phyloP scores from a whole-genome alignment of 2,329 filamentous ascomycete genomes.

The Anthostomella pinea region DNA sequence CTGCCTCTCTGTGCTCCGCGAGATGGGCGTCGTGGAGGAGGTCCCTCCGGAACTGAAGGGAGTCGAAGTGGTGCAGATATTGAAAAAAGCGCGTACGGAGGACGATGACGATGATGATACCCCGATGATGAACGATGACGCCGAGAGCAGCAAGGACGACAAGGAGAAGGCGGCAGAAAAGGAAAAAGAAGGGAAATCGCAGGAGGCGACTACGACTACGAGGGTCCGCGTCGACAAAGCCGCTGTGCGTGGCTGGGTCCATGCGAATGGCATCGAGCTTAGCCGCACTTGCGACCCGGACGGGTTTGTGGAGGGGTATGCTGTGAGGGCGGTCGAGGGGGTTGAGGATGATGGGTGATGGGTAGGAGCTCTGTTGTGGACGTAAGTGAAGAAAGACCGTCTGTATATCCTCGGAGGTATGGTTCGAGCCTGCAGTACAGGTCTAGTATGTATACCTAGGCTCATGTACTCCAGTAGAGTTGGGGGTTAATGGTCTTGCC shows the following conservation, averaged over 20 bases:
- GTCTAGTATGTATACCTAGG: too few species aligned
- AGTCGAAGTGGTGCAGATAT: conserved; percentile 59
- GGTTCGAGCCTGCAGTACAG: too few species aligned
- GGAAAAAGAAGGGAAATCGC: too few species aligned
- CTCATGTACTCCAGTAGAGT: too few species aligned
- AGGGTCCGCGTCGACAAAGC: conserved; percentile 53
- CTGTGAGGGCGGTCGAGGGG: conserved; percentile 41
- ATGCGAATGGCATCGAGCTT: conserved; percentile 59
- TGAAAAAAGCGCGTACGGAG: too few species aligned
- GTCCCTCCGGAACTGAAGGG: conserved; percentile 55
- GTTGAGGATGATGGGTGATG: conserved; percentile 19
- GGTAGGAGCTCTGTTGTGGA: background rate
- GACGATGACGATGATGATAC: conserved; percentile 25
- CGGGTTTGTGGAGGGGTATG: conserved; percentile 71
- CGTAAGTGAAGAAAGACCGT: conserved; percentile 5
- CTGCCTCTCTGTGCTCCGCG: conserved; percentile 71
- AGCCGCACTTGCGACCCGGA: conserved; percentile 67
- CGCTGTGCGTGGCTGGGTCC: conserved; percentile 64
- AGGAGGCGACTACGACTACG: conserved; percentile 36
- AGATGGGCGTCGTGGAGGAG: conserved; percentile 72
- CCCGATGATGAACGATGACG: conserved; percentile 16
- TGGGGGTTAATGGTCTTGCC: too few species aligned
- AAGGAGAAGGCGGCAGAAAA: conserved; percentile 7
- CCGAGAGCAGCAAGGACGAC: conserved; percentile 28
- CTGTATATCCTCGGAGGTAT: too few species aligned